Percentiles rank a stretch among this genome's conserved stretches.
Conservation (phyloP, 257 asterid species). For the Solanum boliviense region DNA sequence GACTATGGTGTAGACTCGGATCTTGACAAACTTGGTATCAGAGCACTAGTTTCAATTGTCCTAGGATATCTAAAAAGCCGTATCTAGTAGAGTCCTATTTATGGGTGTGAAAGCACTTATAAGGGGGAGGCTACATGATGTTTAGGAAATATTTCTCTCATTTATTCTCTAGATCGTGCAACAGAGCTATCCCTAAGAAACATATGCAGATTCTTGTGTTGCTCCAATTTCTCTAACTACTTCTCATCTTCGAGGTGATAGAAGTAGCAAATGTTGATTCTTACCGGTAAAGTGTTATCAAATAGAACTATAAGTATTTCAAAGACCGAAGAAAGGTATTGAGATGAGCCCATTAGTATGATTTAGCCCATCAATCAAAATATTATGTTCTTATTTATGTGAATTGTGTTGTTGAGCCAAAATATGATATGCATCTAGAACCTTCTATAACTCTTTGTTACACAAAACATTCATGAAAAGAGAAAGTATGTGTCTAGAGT, state of each 20-base stretch:
- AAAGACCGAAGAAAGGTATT: neutral
- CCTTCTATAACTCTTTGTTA: neutral
- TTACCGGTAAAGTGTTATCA: neutral
- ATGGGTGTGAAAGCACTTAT: neutral
- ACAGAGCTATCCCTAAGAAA: neutral
- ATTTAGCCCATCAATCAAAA: neutral
- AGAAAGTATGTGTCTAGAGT: neutral
- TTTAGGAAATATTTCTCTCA: too few relatives aligned
- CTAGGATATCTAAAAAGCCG: neutral
- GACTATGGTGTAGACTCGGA: neutral
- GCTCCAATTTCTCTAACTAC: neutral
- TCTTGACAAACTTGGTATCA: neutral
- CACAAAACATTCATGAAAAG: neutral
- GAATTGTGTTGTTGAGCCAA: neutral
- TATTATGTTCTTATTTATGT: too few relatives aligned
- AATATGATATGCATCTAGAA: neutral
- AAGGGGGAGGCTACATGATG: neutral
- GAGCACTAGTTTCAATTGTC: neutral
- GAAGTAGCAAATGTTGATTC: neutral
- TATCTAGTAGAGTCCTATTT: neutral
- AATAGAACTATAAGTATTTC: too few relatives aligned
- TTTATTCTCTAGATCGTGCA: neutral
- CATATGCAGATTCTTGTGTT: neutral
- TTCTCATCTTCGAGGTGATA: neutral
- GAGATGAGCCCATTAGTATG: neutral